phyloP scores from a whole-genome alignment of 139 green algal species.

The Monoraphidium neglectum region DNA sequence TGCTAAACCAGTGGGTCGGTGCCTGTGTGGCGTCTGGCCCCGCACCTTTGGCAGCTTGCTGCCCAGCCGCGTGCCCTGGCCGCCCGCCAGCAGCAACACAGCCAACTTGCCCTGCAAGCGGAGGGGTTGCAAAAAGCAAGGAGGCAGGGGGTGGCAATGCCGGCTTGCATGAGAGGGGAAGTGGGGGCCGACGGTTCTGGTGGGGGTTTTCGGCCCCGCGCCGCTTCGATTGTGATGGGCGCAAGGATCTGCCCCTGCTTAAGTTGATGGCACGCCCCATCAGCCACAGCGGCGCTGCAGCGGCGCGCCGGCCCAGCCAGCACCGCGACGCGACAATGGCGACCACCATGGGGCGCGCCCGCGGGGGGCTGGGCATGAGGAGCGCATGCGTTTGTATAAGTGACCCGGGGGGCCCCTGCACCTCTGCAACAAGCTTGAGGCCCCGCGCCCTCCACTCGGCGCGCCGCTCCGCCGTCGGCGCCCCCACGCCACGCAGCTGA shows the following conservation, averaged over 20 bases:
- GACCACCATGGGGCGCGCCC: not conserved
- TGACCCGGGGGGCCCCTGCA: not conserved
- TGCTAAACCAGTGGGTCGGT: too few species aligned
- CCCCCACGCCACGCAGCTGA: not conserved
- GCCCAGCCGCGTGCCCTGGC: slow-evolving; percentile 93
- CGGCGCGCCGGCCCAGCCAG: not conserved
- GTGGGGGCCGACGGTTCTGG: too few species aligned
- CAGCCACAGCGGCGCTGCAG: not conserved
- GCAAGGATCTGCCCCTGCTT: too few species aligned
- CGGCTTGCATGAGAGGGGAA: too few species aligned
- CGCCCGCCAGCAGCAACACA: slow-evolving; percentile 88
- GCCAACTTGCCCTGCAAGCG: slow-evolving; percentile 65
- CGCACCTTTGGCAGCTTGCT: slow-evolving; percentile 75
- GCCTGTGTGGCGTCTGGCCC: too few species aligned
- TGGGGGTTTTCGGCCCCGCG: too few species aligned
- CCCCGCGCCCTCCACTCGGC: slow-evolving; percentile 41
- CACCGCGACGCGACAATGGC: not conserved
- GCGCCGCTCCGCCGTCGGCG: slow-evolving; percentile 24
- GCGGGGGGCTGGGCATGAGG: not conserved
- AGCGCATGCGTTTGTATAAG: not conserved
- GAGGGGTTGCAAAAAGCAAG: not conserved
- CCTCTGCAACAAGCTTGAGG: slow-evolving; percentile 50
- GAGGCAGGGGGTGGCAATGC: too few species aligned
- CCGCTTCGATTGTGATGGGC: too few species aligned
- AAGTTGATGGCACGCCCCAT: too few species aligned